Evolutionary conservation across 2,329 filamentous ascomycete genomes (phyloP).

Genomic region (Rhytidhysteron rufulum): DNA sequence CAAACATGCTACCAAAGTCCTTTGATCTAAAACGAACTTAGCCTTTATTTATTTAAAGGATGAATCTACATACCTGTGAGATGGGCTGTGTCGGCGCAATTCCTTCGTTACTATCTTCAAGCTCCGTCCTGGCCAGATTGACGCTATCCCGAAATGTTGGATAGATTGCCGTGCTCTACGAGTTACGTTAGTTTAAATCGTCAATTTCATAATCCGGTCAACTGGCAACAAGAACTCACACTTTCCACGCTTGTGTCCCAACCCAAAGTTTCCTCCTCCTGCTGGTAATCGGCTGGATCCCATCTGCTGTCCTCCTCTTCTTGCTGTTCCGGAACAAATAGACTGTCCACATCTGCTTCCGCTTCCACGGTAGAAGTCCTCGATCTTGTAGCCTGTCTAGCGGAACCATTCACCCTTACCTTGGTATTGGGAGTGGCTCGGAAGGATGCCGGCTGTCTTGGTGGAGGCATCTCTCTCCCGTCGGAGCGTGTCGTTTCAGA

Average conservation of each 20-base stretch:
- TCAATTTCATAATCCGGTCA: neutral
- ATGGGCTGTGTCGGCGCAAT: slow-evolving; percentile 72
- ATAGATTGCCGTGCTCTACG: slow-evolving; percentile 31
- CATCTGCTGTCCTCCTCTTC: slow-evolving; percentile 66
- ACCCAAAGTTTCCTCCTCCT: slow-evolving; percentile 63
- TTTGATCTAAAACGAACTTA: no score
- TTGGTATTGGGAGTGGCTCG: slow-evolving; percentile 23
- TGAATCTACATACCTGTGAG: slow-evolving; percentile 56
- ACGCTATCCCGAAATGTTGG: slow-evolving; percentile 44
- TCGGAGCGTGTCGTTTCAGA: slow-evolving; percentile 15
- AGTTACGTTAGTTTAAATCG: slow-evolving; percentile 3
- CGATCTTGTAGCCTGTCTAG: slow-evolving; percentile 17
- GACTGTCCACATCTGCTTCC: slow-evolving; percentile 60
- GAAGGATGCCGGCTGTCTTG: slow-evolving; percentile 30
- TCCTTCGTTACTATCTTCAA: slow-evolving; percentile 29
- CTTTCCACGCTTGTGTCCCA: slow-evolving; percentile 69
- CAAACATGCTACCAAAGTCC: no score
- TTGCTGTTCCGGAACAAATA: slow-evolving; percentile 60
- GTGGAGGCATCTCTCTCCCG: slow-evolving; percentile 42
- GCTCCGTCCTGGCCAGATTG: slow-evolving; percentile 21
- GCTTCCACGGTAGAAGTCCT: slow-evolving; percentile 10
- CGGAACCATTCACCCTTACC: slow-evolving; percentile 23
- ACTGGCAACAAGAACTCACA: slow-evolving; percentile 42
- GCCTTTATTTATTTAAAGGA: no score
- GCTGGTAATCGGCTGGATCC: slow-evolving; percentile 67